phyloP scores from a whole-genome alignment of 2,329 filamentous ascomycete genomes.

The Penicillium sp. region DNA sequence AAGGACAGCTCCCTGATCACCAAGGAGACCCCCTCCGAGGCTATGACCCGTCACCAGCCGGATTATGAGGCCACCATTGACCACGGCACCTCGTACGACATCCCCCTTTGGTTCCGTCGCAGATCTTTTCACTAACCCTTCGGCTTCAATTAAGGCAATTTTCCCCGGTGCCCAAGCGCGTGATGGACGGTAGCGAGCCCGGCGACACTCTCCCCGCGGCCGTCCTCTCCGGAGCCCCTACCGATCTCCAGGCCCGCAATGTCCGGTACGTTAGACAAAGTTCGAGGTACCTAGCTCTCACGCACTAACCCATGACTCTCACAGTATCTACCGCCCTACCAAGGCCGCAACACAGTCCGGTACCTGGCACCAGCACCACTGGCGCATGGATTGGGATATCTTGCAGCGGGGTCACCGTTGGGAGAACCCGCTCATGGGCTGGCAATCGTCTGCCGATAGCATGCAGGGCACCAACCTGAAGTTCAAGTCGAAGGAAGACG shows the following conservation, averaged over 20 bases:
- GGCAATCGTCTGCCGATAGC: slow-evolving; percentile 91
- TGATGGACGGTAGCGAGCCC: slow-evolving; percentile 89
- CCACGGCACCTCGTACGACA: slow-evolving; percentile 81
- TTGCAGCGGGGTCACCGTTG: slow-evolving; percentile 88
- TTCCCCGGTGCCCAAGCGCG: slow-evolving; percentile 82
- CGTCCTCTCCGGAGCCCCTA: slow-evolving; percentile 84
- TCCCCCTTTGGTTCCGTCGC: slow-evolving; percentile 1
- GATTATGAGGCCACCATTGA: slow-evolving; percentile 80
- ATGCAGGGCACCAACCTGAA: slow-evolving; percentile 92
- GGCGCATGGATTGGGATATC: slow-evolving; percentile 99
- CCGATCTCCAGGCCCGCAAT: slow-evolving; percentile 88
- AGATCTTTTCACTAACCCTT: slow-evolving; percentile 28
- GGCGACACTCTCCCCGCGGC: slow-evolving; percentile 73
- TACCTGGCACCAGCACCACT: slow-evolving; percentile 75
- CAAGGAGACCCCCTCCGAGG: slow-evolving; percentile 50
- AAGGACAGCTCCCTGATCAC: slow-evolving; percentile 49
- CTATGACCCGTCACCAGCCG: slow-evolving; percentile 64
- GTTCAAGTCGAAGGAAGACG: slow-evolving; percentile 92
- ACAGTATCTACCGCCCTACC: slow-evolving; percentile 82
- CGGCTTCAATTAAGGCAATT: slow-evolving; percentile 61
- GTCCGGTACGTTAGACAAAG: slow-evolving; percentile 66
- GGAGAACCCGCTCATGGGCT: slow-evolving; percentile 98
- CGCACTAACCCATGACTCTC: slow-evolving; percentile 11
- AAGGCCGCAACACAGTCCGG: slow-evolving; percentile 98
- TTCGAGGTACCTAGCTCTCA: slow-evolving; percentile 1